Evolutionary conservation across 208 protist species (phyloP).

Genomic region (Wallacemonas rigidus): DNA sequence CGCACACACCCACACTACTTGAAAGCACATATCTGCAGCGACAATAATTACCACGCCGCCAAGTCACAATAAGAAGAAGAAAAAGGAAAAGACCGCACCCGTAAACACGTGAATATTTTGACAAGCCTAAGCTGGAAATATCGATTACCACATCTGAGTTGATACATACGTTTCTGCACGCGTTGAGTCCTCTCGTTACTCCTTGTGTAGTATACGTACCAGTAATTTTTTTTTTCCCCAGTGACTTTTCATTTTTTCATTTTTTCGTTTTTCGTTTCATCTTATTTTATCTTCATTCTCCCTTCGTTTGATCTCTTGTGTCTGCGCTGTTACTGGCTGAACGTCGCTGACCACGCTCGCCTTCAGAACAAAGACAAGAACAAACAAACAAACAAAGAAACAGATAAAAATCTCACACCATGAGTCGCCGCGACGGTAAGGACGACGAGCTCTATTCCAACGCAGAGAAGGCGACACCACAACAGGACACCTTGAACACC

Average conservation of each 20-base stretch:
- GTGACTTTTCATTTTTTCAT: slow-evolving; percentile 10
- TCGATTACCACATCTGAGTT: neutral
- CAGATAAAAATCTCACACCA: neutral
- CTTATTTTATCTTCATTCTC: slow-evolving; percentile 3
- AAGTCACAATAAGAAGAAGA: too few species aligned
- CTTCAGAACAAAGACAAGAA: neutral
- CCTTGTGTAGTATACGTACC: neutral
- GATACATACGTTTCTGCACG: neutral
- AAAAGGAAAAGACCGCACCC: too few species aligned
- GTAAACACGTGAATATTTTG: too few species aligned
- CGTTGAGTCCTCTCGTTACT: neutral
- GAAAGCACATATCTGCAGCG: too few species aligned
- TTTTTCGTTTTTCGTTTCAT: slow-evolving; percentile 7
- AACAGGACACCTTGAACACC: neutral
- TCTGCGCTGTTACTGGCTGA: neutral
- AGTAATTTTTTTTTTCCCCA: neutral
- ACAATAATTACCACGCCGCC: too few species aligned
- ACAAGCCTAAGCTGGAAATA: too few species aligned
- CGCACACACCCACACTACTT: too few species aligned
- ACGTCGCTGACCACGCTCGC: neutral
- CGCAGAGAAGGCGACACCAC: slow-evolving; percentile 5
- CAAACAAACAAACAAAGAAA: neutral
- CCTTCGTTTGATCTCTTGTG: neutral
- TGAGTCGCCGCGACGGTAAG: neutral
- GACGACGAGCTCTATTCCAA: slow-evolving; percentile 15